A percentile compares a stretch with the other conserved stretches of the same genome.
These are phyloP conservation scores for Leccinum angustisporum DNA, from an alignment of 1,284 basidiomycete genomes.

Conservation along the genomic window DNA sequence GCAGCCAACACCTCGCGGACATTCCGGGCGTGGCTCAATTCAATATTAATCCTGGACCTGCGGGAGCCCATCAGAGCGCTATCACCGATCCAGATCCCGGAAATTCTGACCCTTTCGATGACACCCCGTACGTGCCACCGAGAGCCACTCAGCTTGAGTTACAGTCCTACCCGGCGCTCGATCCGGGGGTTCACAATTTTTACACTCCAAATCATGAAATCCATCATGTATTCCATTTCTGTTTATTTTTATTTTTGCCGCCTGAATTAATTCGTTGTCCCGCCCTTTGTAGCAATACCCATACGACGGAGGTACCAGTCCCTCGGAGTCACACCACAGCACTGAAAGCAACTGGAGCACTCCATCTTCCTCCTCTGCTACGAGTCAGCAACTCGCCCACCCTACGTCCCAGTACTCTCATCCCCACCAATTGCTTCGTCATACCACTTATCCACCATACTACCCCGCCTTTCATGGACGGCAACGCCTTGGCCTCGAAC, in stretches of 20 bases:
- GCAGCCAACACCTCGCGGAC: constrained; percentile 13
- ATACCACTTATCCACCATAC: constrained; percentile 10
- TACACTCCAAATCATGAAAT: constrained; percentile 18
- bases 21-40: constrained; percentile 11
- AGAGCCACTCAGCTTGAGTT: constrained; percentile 22
- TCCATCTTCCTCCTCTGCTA: constrained; percentile 27
- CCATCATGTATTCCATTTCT: constrained; percentile 1
- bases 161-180: constrained; percentile 13
- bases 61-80: constrained; percentile 14
- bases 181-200: constrained; percentile 14
- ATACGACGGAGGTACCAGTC: constrained; percentile 26
- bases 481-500: constrained; percentile 26
- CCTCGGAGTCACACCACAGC: constrained; percentile 29
- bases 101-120: constrained; percentile 25
- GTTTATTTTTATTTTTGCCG: background rate
- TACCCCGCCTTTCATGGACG: constrained; percentile 27
- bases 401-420: constrained; percentile 11
- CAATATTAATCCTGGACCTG: constrained; percentile 1
- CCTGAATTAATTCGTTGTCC: background rate
- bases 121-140: constrained; percentile 33
- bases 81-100: constrained; percentile 12
- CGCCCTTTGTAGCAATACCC: constrained; percentile 14
- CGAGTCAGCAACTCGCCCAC: constrained; percentile 18
- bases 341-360: constrained; percentile 29
- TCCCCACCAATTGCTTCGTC: constrained; percentile 1